Percentiles rank a stretch among this genome's conserved stretches.
Conservation (phyloP, 2,329 filamentous ascomycete genomes). For the Pyricularia grisea region DNA sequence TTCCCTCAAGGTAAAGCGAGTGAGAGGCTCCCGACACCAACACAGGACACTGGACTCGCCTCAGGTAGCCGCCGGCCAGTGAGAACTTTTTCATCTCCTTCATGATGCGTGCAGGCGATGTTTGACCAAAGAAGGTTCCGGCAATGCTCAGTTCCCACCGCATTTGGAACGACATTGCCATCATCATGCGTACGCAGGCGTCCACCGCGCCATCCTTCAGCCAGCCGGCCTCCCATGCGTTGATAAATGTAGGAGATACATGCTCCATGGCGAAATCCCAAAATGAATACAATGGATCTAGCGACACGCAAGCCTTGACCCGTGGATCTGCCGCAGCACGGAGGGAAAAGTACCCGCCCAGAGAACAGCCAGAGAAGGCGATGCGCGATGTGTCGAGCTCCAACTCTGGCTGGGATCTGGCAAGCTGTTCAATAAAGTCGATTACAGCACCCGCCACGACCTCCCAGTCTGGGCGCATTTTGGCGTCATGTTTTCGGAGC, state of each 20-base stretch:
- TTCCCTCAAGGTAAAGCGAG: constrained; percentile 2
- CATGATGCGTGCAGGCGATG: constrained; percentile 1
- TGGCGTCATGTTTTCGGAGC: constrained; percentile 12
- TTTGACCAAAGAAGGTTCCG: background rate
- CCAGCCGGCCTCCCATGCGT: constrained; percentile 17
- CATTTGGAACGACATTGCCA: constrained; percentile 6
- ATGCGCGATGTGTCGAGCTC: constrained; percentile 16
- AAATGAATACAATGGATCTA: constrained; percentile 6
- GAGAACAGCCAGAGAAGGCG: constrained; percentile 11
- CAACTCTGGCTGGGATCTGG: constrained; percentile 8
- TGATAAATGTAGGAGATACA: constrained; percentile 15
- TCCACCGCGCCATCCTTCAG: constrained; percentile 18
- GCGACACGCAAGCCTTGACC: constrained; percentile 9
- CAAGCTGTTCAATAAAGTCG: constrained; percentile 10
- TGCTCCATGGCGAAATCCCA: constrained; percentile 15
- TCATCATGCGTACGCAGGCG: constrained; percentile 5
- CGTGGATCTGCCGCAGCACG: constrained; percentile 7
- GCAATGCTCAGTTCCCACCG: constrained; percentile 1
- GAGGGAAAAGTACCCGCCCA: constrained; percentile 10
- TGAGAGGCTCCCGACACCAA: constrained; percentile 5
- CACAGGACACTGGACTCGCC: constrained; percentile 5
- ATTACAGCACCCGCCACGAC: constrained; percentile 13
- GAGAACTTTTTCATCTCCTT: constrained; percentile 9
- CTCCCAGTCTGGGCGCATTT: constrained; percentile 19
- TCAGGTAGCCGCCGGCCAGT: background rate